A percentile compares a stretch with the other conserved stretches of the same genome.
Conservation (phyloP, 495 filamentous ascomycete species). For the Podospora conica region DNA sequence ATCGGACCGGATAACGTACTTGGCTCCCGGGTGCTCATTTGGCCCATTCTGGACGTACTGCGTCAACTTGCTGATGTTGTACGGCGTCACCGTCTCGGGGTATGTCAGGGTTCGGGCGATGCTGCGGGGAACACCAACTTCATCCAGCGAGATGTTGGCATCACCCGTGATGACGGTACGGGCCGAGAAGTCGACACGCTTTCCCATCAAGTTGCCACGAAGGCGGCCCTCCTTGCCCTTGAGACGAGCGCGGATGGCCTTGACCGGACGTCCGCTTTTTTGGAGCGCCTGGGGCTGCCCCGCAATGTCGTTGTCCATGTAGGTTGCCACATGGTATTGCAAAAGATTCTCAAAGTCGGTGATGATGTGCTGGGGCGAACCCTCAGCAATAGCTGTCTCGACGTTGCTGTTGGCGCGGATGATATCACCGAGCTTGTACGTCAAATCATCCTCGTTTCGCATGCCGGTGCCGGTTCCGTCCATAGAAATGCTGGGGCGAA, state of each 20-base stretch:
- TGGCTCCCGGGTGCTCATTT: conserved; percentile 87
- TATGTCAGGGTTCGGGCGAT: conserved; percentile 90
- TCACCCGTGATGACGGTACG: conserved; percentile 99
- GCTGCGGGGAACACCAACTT: conserved; percentile 88
- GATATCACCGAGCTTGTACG: conserved; percentile 96
- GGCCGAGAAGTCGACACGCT: conserved; percentile 98
- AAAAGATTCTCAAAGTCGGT: conserved; percentile 84
- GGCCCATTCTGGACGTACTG: conserved; percentile 86
- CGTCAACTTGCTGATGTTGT: conserved; percentile 92
- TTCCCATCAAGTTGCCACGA: conserved; percentile 97
- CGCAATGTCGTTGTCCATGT: conserved; percentile 99
- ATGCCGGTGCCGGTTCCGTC: conserved; percentile 80
- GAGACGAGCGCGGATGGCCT: conserved; percentile 89
- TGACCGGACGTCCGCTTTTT: conserved; percentile 92
- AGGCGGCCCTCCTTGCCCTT: conserved; percentile 98
- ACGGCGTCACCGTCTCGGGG: conserved; percentile 93
- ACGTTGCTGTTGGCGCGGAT: conserved; percentile 97
- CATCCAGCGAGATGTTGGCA: conserved; percentile 88
- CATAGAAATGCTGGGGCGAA: conserved; percentile 91
- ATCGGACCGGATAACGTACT: conserved; percentile 87
- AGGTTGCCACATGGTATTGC: conserved; percentile 97
- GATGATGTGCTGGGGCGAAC: conserved; percentile 81
- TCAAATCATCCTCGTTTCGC: conserved; percentile 96
- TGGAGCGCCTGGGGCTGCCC: conserved; percentile 92
- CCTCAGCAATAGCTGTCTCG: conserved; percentile 76